Conservation (phyloP, 441 rosid species). For the Biscutella auriculata region DNA sequence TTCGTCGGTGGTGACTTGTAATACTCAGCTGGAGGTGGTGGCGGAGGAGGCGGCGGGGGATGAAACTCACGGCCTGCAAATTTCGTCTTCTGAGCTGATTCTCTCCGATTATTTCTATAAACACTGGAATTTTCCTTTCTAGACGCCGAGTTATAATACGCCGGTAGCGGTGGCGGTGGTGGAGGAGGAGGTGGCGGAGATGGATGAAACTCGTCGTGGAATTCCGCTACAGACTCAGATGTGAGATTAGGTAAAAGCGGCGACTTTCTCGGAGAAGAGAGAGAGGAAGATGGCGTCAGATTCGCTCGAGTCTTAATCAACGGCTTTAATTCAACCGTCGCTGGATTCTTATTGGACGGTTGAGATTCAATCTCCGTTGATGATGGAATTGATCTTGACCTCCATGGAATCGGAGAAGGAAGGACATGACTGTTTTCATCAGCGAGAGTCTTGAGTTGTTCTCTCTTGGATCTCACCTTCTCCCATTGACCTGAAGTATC, state of each 20-base stretch:
- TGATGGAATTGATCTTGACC: constrained; percentile 43
- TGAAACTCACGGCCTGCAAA: constrained; percentile 13
- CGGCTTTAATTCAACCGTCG: constrained; percentile 18
- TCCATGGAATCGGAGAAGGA: constrained; percentile 97
- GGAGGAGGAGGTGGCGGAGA: too few species aligned
- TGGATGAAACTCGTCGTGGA: too few species aligned
- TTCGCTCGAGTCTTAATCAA: constrained; percentile 30
- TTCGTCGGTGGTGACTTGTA: constrained; percentile 17
- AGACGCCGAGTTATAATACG: constrained; percentile 22
- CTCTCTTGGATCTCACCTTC: constrained; percentile 33
- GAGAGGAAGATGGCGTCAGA: constrained; percentile 26
- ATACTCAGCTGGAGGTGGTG: constrained; percentile 20
- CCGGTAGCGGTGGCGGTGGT: constrained; percentile 40
- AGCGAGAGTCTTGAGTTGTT: constrained; percentile 26
- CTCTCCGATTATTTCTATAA: constrained; percentile 11
- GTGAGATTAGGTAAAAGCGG: constrained; percentile 29
- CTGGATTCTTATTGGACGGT: constrained; percentile 8
- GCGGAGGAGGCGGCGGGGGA: constrained; percentile 25
- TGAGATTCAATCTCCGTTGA: constrained; percentile 32
- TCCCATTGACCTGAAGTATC: constrained; percentile 22
- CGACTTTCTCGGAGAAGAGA: constrained; percentile 32
- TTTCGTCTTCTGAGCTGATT: constrained; percentile 13
- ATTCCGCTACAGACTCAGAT: too few species aligned
- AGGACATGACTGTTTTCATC: constrained; percentile 42
- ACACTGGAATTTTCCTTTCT: constrained; percentile 8